Base-by-base conservation (phyloP, 2,329 filamentous ascomycete species). In the Cordyceps farinosa region DNA sequence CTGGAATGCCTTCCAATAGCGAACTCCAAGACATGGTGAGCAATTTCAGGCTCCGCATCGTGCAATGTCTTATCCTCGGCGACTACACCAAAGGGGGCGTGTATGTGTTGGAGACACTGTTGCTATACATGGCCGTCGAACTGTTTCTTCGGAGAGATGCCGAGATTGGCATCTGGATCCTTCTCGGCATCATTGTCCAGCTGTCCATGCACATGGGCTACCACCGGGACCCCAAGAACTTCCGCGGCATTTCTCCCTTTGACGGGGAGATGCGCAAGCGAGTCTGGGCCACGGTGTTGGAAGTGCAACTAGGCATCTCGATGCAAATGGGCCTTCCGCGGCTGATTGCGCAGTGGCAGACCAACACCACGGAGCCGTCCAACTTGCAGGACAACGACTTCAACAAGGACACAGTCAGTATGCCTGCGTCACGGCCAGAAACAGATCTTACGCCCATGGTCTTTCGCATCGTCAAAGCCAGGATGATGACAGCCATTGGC, bases 61-160 rank as follows among this genome's bases (percentile, higher is more conserved):
- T 22, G 22, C 22, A 51, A 54, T 78, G 77, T 36, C 70, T 79
- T 0, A 50, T 72, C 3, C 60, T 76, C 3, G 77, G 73, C 8
- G 65, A 74, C 29, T 83, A 81, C 61, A 79, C 78, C 9, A 78
- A 75, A 13, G 74, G 75, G 3, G 79, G 79, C 1, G 72, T 74
- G 0, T 77, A 78, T 40, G 78, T 78, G 0, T 65, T 79, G 1
- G 77, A 79, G 50, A 75, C 77, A 0, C 45, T 79, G 8, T 67
- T 76, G 17, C 69, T 74, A 3, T 76, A 79, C 59, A 63, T 75
- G 10, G 63, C 69, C 11, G 65, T 71, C 9, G 77, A 79, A 62
- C 63, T 73, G 4, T 67, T 70, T 36, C 61, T 69, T 1, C 65
- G 67, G 7, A 68, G 63, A 0, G 76, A 78, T 27, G 69, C 73